Evolutionary conservation across 2,329 filamentous ascomycete species (phyloP).

Genomic region (Hypoxylon sp.): DNA sequence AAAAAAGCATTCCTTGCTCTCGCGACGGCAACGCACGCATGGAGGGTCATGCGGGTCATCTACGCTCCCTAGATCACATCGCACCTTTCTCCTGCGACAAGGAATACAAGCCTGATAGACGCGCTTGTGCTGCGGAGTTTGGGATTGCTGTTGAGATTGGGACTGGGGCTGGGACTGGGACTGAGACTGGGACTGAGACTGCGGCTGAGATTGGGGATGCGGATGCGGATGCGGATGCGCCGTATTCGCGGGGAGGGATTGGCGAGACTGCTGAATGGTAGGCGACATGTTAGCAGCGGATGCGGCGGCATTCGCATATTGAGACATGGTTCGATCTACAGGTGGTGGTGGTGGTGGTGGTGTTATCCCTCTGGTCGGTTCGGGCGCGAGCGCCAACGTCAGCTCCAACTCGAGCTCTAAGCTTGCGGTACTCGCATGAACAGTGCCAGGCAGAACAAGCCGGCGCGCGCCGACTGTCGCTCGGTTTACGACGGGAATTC

Average conservation of each 20-base stretch:
- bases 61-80: slow-evolving; percentile 75
- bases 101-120: slow-evolving; percentile 72
- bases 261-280: slow-evolving; percentile 29
- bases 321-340: slow-evolving; percentile 36
- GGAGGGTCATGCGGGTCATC: slow-evolving; percentile 95
- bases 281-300: slow-evolving; percentile 31
- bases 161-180: slow-evolving; percentile 13
- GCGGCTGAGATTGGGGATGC: slow-evolving; percentile 14
- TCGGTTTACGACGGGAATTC: slow-evolving; percentile 49
- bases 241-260: slow-evolving; percentile 33
- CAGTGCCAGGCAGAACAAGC: slow-evolving; percentile 18
- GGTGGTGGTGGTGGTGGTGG: too few relatives aligned
- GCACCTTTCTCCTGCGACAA: slow-evolving; percentile 68
- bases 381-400: slow-evolving; percentile 13
- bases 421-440: slow-evolving; percentile 27
- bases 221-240: slow-evolving; percentile 23
- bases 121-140: slow-evolving; percentile 61
- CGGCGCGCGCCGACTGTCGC: slow-evolving; percentile 34
- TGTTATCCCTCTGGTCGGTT: slow-evolving; percentile 30
- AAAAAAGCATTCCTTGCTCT: slow-evolving; percentile 98
- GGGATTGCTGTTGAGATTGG: slow-evolving; percentile 26
- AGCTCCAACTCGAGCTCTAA: slow-evolving; percentile 28
- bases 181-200: too few relatives aligned
- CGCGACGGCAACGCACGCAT: slow-evolving; percentile 90
- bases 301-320: slow-evolving; percentile 33